Base-by-base conservation (phyloP, 1,284 basidiomycete genomes). In the Cutaneotrichosporon spelunceum region DNA sequence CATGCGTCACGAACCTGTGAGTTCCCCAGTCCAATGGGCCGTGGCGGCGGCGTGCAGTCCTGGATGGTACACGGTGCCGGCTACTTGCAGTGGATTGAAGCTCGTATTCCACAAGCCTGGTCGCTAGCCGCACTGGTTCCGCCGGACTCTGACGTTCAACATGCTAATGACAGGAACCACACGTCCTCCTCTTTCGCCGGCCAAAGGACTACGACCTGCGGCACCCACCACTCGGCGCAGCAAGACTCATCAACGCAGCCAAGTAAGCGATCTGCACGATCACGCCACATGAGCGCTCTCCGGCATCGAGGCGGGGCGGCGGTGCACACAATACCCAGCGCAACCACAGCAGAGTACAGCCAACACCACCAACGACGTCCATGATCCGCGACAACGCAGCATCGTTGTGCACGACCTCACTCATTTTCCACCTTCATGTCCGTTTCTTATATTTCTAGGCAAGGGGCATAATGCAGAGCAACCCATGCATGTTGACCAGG, bases 1-100 rank as follows among this genome's bases (percentile, higher is more conserved):
- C 72, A 78, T 80, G 73, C 72, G 79, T 24, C 79, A 80, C 54
- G 77, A 78, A 30, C 76, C 76, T 58, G 76, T 78, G 47, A 72
- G 76, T 72, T 29, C 29, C 1, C 19, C 7, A 27, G 7, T 3
- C 27, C 36, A 14, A 13, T 39, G 13, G 16, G 36, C 36, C 36
- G 36, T 1, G 36, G 36, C 36, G 9, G 14, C 13, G 36, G 16
- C 14, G 36, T 19, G 36, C 11, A 14, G 13, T 14, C 13, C 9
- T 36, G 36, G 36, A 16, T 19, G 36, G 36, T 19, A 33, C 42
- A 44, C 42, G 14, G 19, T 23, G 8, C 4, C 23, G 13, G 26
- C 47, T 24, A 8, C n/a, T 49, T 27, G 10, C 21, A 10, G n/a
- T 10, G 3, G 11, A n/a, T 4, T 55, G 5, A 14, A n/a, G 24